Evolutionary conservation across 768 basidiomycete genomes (phyloP).

Genomic region (Pleurotus platypus): DNA sequence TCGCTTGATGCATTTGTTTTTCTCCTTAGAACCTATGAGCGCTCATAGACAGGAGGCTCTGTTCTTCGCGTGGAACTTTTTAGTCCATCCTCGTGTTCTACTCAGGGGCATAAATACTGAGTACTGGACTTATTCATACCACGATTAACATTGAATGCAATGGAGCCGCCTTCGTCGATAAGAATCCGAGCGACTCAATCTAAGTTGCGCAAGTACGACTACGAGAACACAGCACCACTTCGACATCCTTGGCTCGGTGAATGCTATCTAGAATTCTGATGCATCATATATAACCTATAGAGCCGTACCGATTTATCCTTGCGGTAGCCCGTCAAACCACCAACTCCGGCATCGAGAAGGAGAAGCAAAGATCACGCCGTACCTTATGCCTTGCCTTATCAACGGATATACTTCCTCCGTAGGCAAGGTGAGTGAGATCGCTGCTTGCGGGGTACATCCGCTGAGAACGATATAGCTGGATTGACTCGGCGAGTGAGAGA

Average conservation of each 20-base stretch:
- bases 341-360: not conserved
- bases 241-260: slow-evolving; percentile 1
- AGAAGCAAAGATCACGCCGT: not conserved
- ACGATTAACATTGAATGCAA: no score
- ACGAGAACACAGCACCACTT: not conserved
- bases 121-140: no score
- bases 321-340: not conserved
- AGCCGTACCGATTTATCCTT: not conserved
- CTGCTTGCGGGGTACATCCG: not conserved
- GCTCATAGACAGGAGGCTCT: no score
- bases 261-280: slow-evolving; percentile 7
- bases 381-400: not conserved
- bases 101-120: no score
- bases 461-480: not conserved
- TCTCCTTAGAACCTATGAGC: no score
- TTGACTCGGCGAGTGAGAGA: not conserved
- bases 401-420: not conserved
- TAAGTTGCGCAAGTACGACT: not conserved
- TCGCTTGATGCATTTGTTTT: slow-evolving; percentile 3
- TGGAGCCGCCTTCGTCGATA: not conserved
- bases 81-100: no score
- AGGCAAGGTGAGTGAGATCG: not conserved
- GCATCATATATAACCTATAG: not conserved
- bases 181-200: not conserved
- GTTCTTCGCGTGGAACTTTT: no score